A percentile compares a stretch with the other conserved stretches of the same genome.
Conservation (phyloP, 2,329 filamentous ascomycete genomes). For the Hymenoscyphus repandus region DNA sequence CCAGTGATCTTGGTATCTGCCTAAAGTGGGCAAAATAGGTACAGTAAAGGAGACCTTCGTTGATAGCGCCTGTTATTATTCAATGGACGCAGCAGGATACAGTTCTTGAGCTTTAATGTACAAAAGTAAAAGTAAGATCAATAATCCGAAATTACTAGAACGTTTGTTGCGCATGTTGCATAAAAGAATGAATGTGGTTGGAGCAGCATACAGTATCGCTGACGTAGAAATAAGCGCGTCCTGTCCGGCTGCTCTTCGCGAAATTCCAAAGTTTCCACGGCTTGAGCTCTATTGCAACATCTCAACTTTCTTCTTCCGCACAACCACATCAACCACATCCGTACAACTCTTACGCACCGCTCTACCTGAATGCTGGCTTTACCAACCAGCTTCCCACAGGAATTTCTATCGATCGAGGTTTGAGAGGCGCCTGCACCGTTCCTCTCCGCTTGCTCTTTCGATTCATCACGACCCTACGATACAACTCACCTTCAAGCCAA, state of each 20-base stretch:
- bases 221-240: constrained; percentile 3
- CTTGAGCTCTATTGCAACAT: neutral
- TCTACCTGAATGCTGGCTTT: constrained; percentile 20
- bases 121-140: neutral
- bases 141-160: neutral
- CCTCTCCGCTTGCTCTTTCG: constrained; percentile 27
- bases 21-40: too few relatives aligned
- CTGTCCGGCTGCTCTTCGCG: neutral
- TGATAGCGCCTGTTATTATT: too few relatives aligned
- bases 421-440: constrained; percentile 34
- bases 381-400: constrained; percentile 13
- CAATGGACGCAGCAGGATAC: too few relatives aligned
- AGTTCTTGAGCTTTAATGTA: too few relatives aligned
- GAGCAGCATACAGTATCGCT: neutral
- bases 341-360: neutral
- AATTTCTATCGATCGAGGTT: constrained; percentile 20
- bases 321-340: constrained; percentile 9
- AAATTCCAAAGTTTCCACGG: neutral
- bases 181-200: neutral
- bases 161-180: neutral
- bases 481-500: constrained; percentile 3
- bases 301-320: constrained; percentile 7
- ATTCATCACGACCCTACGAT: constrained; percentile 12
- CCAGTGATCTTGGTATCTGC: too few relatives aligned
- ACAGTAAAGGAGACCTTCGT: too few relatives aligned